Evolutionary conservation across 139 green algal species (phyloP), one percentile per base, ranked within the genome.

Genomic region (Desmodesmus armatus): DNA sequence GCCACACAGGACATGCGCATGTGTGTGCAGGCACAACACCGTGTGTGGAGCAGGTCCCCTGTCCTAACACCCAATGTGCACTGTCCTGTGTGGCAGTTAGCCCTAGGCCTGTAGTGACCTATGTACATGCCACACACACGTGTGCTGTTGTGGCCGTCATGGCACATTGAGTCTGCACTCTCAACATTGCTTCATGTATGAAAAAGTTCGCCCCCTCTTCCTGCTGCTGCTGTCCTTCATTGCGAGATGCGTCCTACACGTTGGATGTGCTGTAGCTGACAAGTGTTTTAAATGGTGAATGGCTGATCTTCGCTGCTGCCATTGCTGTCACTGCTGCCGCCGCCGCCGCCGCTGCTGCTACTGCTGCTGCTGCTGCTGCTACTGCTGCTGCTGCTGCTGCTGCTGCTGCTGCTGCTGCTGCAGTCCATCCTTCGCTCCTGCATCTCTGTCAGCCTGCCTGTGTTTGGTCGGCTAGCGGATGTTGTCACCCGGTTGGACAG

Each of bases 371-470:
- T 71, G 62, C 62, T 41, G 62, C 62, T 40, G 62, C 23, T 27
- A 27, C 0, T 41, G 7, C 1, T 58, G 17, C 31, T 70, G 33
- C 71, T 79, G 43, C 71, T 65, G 53, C 53, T 37, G 49, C 37
- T 55, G 37, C 53, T 58, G 25, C 37, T 60, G 25, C 33, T n/a
- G 7, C 33, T 41, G 5, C 2, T 53, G 15, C 21, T 25, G 33
- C 74, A 81, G 74, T 49, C 74, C 9, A 53, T 82, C 19, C 55
- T 82, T 1, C 76, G 76, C 55, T 55, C 55, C 6, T 82, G 76
- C 55, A 71, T 82, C 41, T 72, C 51, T 23, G 71, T 72, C 76
- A 82, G 76, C 55, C 53, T 82, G 37, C 76, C 76, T 0, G 55
- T 82, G 37, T 82, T 82, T 53, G 66, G 78, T 62, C 29, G 58